Percentiles rank a stretch among this genome's conserved stretches.
These are phyloP conservation scores for Trichoderma guizhouense DNA, from an alignment of 2,329 filamentous ascomycete genomes.

Conservation along the genomic window DNA sequence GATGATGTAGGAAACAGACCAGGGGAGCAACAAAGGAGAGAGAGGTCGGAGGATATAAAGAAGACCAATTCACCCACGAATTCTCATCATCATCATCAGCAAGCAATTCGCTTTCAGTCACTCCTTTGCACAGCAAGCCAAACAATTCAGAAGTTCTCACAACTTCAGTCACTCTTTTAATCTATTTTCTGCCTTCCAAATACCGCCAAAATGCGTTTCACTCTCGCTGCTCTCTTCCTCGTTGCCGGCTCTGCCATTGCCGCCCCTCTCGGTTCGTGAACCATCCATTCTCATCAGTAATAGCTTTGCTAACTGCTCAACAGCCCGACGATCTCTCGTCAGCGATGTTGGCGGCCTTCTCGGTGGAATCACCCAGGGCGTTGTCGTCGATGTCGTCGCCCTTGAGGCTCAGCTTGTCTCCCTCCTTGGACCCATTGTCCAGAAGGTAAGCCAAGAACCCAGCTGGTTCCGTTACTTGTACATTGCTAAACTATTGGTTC, in stretches of 20 bases:
- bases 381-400: constrained; percentile 17
- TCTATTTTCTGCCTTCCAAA: not conserved
- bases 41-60: constrained; percentile 10
- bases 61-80: not conserved
- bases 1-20: not conserved
- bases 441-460: constrained; percentile 18
- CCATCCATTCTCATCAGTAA: not conserved
- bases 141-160: constrained; percentile 7
- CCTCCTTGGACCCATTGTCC: constrained; percentile 20
- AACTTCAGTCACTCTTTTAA: constrained; percentile 15
- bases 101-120: constrained; percentile 11
- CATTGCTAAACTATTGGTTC: not conserved
- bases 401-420: constrained; percentile 24
- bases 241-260: constrained; percentile 16
- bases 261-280: constrained; percentile 7
- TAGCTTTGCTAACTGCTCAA: not conserved
- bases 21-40: not conserved
- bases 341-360: constrained; percentile 4
- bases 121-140: constrained; percentile 11
- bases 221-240: constrained; percentile 6
- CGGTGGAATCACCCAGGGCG: constrained; percentile 9
- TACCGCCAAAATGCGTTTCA: constrained; percentile 20
- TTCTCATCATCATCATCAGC: constrained; percentile 2
- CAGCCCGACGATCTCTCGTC: constrained; percentile 8
- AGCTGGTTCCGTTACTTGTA: not conserved